Evolutionary conservation across 2,329 filamentous ascomycete species (phyloP).

Genomic region (Pseudogymnoascus sp.): DNA sequence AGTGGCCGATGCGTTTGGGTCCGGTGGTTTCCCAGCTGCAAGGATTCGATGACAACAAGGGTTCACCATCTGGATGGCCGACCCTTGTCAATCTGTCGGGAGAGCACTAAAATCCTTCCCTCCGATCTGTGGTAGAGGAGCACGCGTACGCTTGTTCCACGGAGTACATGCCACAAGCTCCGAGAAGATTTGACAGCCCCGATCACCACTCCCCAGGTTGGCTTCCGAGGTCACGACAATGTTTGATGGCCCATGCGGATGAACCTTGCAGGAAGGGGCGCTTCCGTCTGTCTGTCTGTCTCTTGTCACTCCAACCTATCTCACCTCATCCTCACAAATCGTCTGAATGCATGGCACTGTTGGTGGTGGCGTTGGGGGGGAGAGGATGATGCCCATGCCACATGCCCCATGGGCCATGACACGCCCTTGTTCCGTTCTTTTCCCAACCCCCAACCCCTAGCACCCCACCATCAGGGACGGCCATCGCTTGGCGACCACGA

Average conservation of each 20-base stretch:
- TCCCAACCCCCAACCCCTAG: neutral
- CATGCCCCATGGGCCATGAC: neutral
- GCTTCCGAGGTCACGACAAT: neutral
- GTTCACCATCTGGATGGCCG: neutral
- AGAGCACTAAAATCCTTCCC: neutral
- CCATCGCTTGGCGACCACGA: neutral
- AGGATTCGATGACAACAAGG: neutral
- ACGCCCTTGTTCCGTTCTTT: neutral
- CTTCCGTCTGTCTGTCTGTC: neutral
- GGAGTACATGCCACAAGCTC: neutral
- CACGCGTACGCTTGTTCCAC: neutral
- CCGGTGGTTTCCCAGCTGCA: neutral
- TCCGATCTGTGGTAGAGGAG: neutral
- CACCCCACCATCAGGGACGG: neutral
- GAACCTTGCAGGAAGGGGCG: neutral
- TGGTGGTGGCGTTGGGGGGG: neutral
- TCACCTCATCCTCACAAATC: neutral
- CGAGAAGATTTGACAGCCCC: neutral
- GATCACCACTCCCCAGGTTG: neutral
- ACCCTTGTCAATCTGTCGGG: neutral
- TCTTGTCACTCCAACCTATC: neutral
- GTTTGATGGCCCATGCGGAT: neutral
- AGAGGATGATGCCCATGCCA: neutral
- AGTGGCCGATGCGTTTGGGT: neutral
- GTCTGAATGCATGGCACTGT: neutral